Conservation (phyloP, 1,284 basidiomycete genomes). For the Puccinia horiana region DNA sequence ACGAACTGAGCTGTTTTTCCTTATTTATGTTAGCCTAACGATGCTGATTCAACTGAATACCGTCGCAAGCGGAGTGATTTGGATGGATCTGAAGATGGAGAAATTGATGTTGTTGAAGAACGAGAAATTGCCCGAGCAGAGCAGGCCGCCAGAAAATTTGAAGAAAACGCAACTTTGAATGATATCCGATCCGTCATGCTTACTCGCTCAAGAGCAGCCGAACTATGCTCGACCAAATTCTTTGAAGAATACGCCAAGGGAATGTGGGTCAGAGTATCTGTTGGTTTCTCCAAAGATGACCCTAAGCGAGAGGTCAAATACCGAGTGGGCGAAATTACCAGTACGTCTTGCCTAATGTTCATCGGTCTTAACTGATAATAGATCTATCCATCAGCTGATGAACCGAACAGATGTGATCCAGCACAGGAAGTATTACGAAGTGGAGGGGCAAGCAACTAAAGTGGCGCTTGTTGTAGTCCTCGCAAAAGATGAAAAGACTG, state of each 20-base stretch:
- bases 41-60: background rate
- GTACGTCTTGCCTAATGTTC: background rate
- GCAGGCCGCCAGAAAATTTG: constrained; percentile 9
- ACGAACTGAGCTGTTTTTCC: background rate
- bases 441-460: constrained; percentile 43
- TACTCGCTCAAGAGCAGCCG: constrained; percentile 41
- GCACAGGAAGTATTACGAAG: constrained; percentile 42
- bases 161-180: constrained; percentile 24
- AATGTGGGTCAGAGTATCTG: constrained; percentile 48
- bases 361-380: too few relatives aligned
- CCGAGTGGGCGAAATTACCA: constrained; percentile 42
- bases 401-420: constrained; percentile 10
- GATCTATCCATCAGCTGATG: background rate
- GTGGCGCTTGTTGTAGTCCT: constrained; percentile 35
- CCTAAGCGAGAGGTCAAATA: constrained; percentile 47
- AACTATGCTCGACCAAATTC: constrained; percentile 44
- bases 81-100: constrained; percentile 38
- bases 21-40: constrained; percentile 6
- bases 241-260: constrained; percentile 43
- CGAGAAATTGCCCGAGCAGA: constrained; percentile 7
- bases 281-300: constrained; percentile 44
- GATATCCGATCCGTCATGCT: constrained; percentile 43
- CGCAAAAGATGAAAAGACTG: constrained; percentile 29
- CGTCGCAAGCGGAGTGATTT: constrained; percentile 5
- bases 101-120: constrained; percentile 32